Base-by-base conservation (phyloP, 306 rosid genomes). In the Quercus suber region DNA sequence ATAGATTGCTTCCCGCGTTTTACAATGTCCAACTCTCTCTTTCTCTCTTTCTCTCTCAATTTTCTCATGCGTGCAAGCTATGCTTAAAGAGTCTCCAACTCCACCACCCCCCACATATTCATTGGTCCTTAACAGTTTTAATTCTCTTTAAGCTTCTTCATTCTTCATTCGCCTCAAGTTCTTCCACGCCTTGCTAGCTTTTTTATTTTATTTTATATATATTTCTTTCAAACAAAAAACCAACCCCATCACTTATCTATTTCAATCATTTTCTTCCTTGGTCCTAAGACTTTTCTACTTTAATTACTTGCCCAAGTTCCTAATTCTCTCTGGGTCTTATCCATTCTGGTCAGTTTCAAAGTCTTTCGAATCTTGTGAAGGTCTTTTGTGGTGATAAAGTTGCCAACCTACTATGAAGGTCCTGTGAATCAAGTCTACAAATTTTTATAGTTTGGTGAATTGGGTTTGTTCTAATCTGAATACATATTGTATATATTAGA, bases 1-100 rank as follows among this genome's bases (percentile, higher is more conserved):
- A 37, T 41, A 82, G 56, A 69, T 87, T 92, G 90, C 96, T 94
- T 94, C 88, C 91, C 80, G 83, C 97, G 78, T 87, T 90, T 83
- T 87, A 88, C 85, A 80, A 33, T 83, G 82, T 83, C 82, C 80
- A 79, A 59, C 45, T 41, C 45, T 10, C 53, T 49, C 76, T 76
- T 81, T 79, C 84, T 81, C 80, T 10, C 15, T 45, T 3, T 11
- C 52, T 76, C 82, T 79, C 84, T 81, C 80, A 56, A 78, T 73
- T 84, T 70, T 74, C 83, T 89, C 79, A 90, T 89, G 91, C 97
- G 97, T 94, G 97, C 97, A 94, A 94, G 98, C 86, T 70, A 94
- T 88, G 85, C 87, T 85, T 74, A 82, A 60, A 77, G 53, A 49
- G 53, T 75, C 73, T 76, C 75, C 45, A 11, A 21, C 75, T 69